phyloP scores from a whole-genome alignment of 2,329 filamentous ascomycete genomes.

The Pseudocercospora cruenta region DNA sequence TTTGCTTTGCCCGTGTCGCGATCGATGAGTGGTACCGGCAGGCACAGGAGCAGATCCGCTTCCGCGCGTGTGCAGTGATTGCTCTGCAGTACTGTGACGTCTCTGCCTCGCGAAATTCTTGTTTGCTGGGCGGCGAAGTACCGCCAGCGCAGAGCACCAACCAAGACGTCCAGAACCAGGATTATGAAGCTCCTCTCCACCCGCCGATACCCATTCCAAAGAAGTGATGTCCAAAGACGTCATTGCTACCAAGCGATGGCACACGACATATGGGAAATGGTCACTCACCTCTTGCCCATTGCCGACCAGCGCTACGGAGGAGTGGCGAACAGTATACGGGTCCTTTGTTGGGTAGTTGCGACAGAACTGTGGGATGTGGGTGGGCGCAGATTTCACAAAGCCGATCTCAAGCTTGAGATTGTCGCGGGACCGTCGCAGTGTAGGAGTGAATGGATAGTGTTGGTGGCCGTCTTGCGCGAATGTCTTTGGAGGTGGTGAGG shows the following conservation, averaged over 20 bases:
- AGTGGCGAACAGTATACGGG: neutral
- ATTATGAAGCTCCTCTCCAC: slow-evolving; percentile 5
- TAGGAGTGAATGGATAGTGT: neutral
- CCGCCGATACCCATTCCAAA: neutral
- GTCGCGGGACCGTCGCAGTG: neutral
- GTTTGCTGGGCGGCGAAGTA: neutral
- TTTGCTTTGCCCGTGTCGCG: neutral
- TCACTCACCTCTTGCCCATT: slow-evolving; percentile 38
- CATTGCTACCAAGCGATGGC: slow-evolving; percentile 13
- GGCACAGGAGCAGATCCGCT: slow-evolving; percentile 2
- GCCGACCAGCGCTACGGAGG: slow-evolving; percentile 21
- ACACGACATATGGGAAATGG: slow-evolving; percentile 16
- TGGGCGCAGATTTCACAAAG: neutral
- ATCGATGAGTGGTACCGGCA: neutral
- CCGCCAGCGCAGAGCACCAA: slow-evolving; percentile 10
- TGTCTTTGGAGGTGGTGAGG: neutral
- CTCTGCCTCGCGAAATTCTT: neutral
- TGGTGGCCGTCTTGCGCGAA: neutral
- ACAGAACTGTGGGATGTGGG: neutral
- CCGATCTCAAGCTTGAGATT: neutral
- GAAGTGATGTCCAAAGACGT: slow-evolving; percentile 16
- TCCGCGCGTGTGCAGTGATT: slow-evolving; percentile 1
- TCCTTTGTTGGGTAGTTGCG: neutral
- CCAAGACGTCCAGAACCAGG: slow-evolving; percentile 8
- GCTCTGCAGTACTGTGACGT: neutral